Percentiles rank a stretch among this genome's conserved stretches.
phyloP scores from a whole-genome alignment of 306 rosid genomes.

The Dalbergia oliveri region DNA sequence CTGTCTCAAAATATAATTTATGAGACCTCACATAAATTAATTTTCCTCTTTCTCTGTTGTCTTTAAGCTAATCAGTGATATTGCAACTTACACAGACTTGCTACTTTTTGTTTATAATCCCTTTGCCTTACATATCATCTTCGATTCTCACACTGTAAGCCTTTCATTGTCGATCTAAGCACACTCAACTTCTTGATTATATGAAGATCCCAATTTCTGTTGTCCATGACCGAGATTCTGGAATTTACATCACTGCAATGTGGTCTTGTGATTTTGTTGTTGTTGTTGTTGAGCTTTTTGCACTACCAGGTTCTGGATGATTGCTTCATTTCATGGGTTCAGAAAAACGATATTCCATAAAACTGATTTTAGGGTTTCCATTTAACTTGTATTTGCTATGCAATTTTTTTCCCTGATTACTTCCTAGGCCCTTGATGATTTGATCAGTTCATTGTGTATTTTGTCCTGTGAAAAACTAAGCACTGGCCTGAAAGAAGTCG shows the following conservation, averaged over 20 bases:
- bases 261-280: not conserved
- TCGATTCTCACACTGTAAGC: constrained; percentile 11
- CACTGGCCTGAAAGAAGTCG: not conserved
- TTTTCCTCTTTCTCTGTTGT: not conserved
- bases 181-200: not conserved
- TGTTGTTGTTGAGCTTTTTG: not conserved
- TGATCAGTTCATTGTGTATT: not conserved
- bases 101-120: not conserved
- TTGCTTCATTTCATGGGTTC: constrained; percentile 7
- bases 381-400: not conserved
- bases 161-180: not conserved
- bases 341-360: not conserved
- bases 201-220: not conserved
- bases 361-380: not conserved
- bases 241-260: not conserved
- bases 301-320: not conserved
- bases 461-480: not conserved
- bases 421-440: not conserved
- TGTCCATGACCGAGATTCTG: not conserved
- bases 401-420: not conserved
- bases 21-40: no score
- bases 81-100: constrained; percentile 1
- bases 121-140: constrained; percentile 4
- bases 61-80: not conserved
- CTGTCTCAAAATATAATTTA: not conserved